phyloP scores from a whole-genome alignment of 495 filamentous ascomycete genomes.

The Copromyces sp. region DNA sequence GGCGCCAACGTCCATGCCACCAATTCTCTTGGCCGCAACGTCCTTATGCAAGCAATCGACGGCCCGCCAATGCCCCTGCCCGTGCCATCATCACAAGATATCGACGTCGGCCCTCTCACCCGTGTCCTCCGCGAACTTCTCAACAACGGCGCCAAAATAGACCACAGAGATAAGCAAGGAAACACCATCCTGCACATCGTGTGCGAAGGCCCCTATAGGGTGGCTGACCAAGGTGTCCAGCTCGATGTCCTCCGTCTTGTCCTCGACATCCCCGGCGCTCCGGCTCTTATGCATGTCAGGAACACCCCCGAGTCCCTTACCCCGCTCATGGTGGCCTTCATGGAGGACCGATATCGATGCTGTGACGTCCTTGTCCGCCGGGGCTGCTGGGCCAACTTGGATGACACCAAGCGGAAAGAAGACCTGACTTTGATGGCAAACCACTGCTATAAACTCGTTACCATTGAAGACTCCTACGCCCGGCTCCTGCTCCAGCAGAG shows the following conservation, averaged over 20 bases:
- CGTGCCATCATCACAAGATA: not conserved
- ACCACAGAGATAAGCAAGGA: conserved; percentile 10
- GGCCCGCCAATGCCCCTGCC: conserved; percentile 11
- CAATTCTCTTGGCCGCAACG: conserved; percentile 10
- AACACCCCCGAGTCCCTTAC: conserved; percentile 1
- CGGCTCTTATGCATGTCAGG: conserved; percentile 2
- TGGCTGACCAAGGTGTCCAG: not conserved
- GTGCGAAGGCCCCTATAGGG: conserved; percentile 7
- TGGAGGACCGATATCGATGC: conserved; percentile 6
- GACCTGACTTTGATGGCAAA: too few relatives aligned
- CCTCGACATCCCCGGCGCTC: conserved; percentile 10
- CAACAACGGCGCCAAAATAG: conserved; percentile 11
- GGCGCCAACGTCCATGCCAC: conserved; percentile 12
- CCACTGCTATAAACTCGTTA: too few relatives aligned
- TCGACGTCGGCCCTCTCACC: conserved; percentile 5
- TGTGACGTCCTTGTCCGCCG: conserved; percentile 17
- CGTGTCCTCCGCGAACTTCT: conserved; percentile 9
- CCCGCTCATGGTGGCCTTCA: conserved; percentile 10
- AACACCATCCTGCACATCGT: conserved; percentile 18
- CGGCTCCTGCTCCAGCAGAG: too few relatives aligned
- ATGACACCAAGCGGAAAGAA: not conserved
- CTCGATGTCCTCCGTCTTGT: conserved; percentile 10
- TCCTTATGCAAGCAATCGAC: conserved; percentile 8
- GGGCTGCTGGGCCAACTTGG: conserved; percentile 7
- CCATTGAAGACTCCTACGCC: too few relatives aligned